Evolutionary conservation across 2,329 filamentous ascomycete species (phyloP).

Genomic region (Aspergillus aculeatinus): DNA sequence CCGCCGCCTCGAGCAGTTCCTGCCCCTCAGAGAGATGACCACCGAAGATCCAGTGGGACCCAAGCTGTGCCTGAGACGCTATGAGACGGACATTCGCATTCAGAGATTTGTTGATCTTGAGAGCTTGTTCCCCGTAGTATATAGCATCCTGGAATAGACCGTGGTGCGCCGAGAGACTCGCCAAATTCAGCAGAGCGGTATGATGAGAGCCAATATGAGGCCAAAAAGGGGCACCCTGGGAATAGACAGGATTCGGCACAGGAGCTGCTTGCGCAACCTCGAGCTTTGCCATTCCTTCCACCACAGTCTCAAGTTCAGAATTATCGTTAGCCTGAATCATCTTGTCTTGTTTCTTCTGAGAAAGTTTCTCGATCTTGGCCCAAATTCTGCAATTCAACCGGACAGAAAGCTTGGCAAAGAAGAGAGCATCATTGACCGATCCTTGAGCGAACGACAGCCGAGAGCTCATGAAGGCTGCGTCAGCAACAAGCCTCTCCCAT

Average conservation of each 20-base stretch:
- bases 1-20: constrained; percentile 60
- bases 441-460: constrained; percentile 61
- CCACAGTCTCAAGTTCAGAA: constrained; percentile 37
- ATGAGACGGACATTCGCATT: constrained; percentile 57
- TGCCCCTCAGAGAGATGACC: constrained; percentile 51
- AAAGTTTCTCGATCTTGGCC: constrained; percentile 51
- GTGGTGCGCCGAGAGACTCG: constrained; percentile 75
- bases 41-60: constrained; percentile 51
- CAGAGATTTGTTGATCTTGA: constrained; percentile 71
- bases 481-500: constrained; percentile 56
- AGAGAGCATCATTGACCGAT: constrained; percentile 46
- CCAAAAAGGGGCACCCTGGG: constrained; percentile 73
- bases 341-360: constrained; percentile 36
- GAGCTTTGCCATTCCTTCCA: constrained; percentile 41
- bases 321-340: constrained; percentile 19
- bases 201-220: constrained; percentile 71
- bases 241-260: constrained; percentile 41
- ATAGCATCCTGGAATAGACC: constrained; percentile 86
- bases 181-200: constrained; percentile 69
- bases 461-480: constrained; percentile 65
- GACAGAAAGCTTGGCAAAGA: constrained; percentile 50
- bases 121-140: constrained; percentile 81
- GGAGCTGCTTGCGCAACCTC: constrained; percentile 42
- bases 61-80: constrained; percentile 48
- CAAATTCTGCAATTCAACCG: constrained; percentile 52